Evolutionary conservation across 345 rosid species (phyloP).

Genomic region (Lepidium sativum): DNA sequence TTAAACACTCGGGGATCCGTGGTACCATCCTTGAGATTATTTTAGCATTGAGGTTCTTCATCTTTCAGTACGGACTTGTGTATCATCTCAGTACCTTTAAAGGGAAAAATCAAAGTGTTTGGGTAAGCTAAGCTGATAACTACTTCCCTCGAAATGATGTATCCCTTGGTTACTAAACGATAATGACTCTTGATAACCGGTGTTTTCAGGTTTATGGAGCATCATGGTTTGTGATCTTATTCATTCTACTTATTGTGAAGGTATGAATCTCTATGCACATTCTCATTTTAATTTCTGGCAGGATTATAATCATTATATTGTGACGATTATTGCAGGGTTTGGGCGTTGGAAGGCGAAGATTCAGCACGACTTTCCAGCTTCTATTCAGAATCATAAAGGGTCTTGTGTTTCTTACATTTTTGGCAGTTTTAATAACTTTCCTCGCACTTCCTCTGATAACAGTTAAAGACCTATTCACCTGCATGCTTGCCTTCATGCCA

Average conservation of each 20-base stretch:
- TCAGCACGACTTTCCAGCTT: conserved; percentile 71
- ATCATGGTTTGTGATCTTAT: conserved; percentile 26
- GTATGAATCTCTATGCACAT: conserved; percentile 14
- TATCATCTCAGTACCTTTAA: conserved; percentile 42
- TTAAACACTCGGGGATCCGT: conserved; percentile 38
- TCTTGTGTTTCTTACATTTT: conserved; percentile 50
- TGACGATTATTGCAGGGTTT: conserved; percentile 35
- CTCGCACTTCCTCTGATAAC: conserved; percentile 67
- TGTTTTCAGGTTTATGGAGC: conserved; percentile 31
- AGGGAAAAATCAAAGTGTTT: conserved; percentile 30
- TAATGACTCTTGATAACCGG: neutral
- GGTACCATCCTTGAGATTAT: conserved; percentile 42
- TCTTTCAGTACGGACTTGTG: conserved; percentile 58
- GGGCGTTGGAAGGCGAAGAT: conserved; percentile 56
- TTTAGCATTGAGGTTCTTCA: conserved; percentile 46
- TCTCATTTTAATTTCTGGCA: neutral
- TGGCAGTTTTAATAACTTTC: conserved; percentile 43
- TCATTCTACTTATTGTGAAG: conserved; percentile 30
- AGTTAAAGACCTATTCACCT: conserved; percentile 51
- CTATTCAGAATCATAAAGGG: conserved; percentile 67
- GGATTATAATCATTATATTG: neutral
- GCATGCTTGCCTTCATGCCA: conserved; percentile 86
- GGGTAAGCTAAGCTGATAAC: conserved; percentile 32
- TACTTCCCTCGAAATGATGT: neutral
- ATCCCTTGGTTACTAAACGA: neutral